phyloP scores from a whole-genome alignment of 257 asterid species.

The Solanum paucissectum region DNA sequence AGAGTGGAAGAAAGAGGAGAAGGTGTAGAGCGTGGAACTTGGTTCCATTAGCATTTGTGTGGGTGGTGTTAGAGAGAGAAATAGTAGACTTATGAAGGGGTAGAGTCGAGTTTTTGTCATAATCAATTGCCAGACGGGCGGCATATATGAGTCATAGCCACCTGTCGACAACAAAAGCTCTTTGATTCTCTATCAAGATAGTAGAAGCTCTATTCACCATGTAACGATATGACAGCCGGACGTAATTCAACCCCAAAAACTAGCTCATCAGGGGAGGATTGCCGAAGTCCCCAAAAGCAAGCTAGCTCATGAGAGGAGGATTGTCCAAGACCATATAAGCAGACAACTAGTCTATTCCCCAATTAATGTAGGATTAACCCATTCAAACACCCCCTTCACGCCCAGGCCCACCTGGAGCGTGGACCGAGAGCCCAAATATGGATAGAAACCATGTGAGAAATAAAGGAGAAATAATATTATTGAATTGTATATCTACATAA shows the following conservation, averaged over 20 bases:
- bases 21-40: neutral
- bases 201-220: neutral
- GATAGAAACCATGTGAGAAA: neutral
- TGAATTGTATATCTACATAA: neutral
- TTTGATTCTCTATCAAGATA: neutral
- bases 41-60: neutral
- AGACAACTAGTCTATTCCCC: neutral
- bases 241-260: fast-evolving
- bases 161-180: neutral
- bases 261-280: neutral
- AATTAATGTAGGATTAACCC: neutral
- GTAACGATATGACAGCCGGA: fast-evolving
- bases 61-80: neutral
- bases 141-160: neutral
- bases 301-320: neutral
- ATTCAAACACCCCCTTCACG: neutral
- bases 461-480: too few relatives aligned
- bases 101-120: neutral
- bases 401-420: neutral
- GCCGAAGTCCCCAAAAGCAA: neutral
- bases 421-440: neutral
- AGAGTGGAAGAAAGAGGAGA: neutral
- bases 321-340: neutral
- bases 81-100: neutral
- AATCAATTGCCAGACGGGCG: neutral